Conservation (phyloP, 192 early-diverging fungal species). For the Allomyces javanicus region DNA sequence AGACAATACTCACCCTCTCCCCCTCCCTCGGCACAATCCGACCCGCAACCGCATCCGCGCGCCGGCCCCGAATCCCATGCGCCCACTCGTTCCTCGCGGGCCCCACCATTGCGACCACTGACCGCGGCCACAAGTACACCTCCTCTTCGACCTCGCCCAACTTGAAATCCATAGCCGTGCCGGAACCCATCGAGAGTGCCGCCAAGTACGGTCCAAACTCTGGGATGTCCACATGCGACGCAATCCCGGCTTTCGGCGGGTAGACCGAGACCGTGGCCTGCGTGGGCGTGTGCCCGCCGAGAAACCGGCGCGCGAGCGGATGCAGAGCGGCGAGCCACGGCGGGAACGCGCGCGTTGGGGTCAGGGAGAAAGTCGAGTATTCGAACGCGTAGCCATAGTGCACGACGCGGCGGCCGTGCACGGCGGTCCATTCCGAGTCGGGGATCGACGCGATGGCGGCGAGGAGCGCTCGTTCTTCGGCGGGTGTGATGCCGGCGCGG, state of each 20-base stretch:
- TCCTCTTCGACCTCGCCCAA: not conserved
- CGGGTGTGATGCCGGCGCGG: too few species aligned
- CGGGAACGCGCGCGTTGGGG: not conserved
- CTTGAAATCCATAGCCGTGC: not conserved
- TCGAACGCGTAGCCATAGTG: not conserved
- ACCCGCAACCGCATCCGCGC: not conserved
- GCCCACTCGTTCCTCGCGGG: not conserved
- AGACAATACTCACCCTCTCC: not conserved
- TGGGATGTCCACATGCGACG: not conserved
- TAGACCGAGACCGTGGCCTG: not conserved
- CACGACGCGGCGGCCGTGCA: not conserved
- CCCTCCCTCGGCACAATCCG: not conserved
- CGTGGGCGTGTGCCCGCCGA: not conserved
- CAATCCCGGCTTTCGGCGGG: not conserved
- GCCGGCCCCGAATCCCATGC: not conserved
- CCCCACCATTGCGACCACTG: not conserved
- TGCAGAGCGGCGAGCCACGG: not conserved
- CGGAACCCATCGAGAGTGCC: not conserved
- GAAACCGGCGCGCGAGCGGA: not conserved
- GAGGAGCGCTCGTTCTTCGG: too few species aligned
- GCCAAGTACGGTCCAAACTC: not conserved
- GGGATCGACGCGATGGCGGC: not conserved
- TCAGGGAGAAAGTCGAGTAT: not conserved
- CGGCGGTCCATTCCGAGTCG: not conserved
- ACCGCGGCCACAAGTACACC: not conserved